Conservation (phyloP, 768 basidiomycete genomes). For the Epithele typhae region DNA sequence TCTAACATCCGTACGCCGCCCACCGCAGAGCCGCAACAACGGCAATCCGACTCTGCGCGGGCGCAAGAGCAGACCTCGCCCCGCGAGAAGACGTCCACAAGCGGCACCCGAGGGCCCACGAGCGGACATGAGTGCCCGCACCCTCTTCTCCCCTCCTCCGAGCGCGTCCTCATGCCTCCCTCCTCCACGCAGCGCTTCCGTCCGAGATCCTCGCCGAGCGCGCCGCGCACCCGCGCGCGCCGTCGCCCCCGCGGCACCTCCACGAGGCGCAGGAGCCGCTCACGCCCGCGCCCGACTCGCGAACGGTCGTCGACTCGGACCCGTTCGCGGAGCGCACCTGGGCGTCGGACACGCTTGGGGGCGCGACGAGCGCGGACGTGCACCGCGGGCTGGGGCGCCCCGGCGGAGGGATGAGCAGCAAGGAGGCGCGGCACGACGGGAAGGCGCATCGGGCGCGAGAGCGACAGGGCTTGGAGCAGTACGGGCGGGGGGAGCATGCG, state of each 20-base stretch:
- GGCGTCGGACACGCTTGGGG: constrained; percentile 24
- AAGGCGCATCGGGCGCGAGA: constrained; percentile 26
- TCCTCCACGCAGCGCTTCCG: constrained; percentile 1
- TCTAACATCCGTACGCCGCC: no score
- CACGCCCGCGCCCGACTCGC: constrained; percentile 22
- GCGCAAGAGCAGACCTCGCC: no score
- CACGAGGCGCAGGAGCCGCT: constrained; percentile 9
- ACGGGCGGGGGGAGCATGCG: constrained; percentile 18
- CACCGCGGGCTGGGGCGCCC: constrained; percentile 28
- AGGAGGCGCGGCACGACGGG: constrained; percentile 33
- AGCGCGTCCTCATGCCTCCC: no score
- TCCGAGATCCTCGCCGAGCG: constrained; percentile 9
- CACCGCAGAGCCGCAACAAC: no score
- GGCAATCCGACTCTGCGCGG: no score
- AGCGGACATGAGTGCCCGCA: no score
- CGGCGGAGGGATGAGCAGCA: constrained; percentile 29
- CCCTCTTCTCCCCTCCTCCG: no score
- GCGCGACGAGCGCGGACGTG: constrained; percentile 33
- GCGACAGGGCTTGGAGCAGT: constrained; percentile 19
- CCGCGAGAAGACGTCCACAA: no score
- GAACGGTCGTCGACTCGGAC: constrained; percentile 28
- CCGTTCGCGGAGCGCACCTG: constrained; percentile 23
- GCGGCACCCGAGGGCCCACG: no score
- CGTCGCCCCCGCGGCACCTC: constrained; percentile 8
- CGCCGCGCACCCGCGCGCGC: constrained; percentile 1